Conservation (phyloP, 331 rosid species). For the Malus hybrid region DNA sequence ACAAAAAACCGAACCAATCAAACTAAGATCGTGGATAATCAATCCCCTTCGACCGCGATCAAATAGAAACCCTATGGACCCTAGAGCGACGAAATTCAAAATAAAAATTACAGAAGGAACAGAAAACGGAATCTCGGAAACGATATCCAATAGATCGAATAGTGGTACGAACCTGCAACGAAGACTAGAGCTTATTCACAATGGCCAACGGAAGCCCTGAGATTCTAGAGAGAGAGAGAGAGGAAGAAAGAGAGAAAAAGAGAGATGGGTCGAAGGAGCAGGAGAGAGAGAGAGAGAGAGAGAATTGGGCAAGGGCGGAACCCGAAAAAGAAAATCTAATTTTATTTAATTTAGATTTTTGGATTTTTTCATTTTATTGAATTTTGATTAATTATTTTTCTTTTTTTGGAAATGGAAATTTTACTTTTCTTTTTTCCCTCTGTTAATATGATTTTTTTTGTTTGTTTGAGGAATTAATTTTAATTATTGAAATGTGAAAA, state of each 20-base stretch:
- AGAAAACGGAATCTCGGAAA: background rate
- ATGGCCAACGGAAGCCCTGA: slow-evolving; percentile 52
- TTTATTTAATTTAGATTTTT: slow-evolving; percentile 1
- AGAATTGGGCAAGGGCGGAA: slow-evolving; percentile 37
- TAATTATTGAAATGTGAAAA: background rate
- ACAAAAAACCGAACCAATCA: slow-evolving; percentile 10
- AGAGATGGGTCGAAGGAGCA: slow-evolving; percentile 34
- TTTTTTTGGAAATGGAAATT: background rate
- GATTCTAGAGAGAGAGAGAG: slow-evolving; percentile 50
- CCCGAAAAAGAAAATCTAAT: slow-evolving; percentile 38
- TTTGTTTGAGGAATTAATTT: too few relatives aligned
- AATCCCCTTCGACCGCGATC: slow-evolving; percentile 35
- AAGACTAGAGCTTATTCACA: slow-evolving; percentile 36
- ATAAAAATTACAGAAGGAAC: background rate
- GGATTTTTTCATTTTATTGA: background rate
- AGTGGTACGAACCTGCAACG: slow-evolving; percentile 60
- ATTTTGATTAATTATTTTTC: background rate
- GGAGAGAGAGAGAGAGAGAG: slow-evolving; percentile 20
- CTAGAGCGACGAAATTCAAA: background rate
- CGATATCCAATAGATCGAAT: slow-evolving; percentile 44
- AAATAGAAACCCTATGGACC: slow-evolving; percentile 34
- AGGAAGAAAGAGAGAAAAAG: slow-evolving; percentile 19
- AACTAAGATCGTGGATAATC: slow-evolving; percentile 31
- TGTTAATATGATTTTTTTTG: background rate
- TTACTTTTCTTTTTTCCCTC: background rate